A percentile compares a stretch with the other conserved stretches of the same genome.
Conservation (phyloP, 805 yeast genomes). For the Myxozyma melibiosi region DNA sequence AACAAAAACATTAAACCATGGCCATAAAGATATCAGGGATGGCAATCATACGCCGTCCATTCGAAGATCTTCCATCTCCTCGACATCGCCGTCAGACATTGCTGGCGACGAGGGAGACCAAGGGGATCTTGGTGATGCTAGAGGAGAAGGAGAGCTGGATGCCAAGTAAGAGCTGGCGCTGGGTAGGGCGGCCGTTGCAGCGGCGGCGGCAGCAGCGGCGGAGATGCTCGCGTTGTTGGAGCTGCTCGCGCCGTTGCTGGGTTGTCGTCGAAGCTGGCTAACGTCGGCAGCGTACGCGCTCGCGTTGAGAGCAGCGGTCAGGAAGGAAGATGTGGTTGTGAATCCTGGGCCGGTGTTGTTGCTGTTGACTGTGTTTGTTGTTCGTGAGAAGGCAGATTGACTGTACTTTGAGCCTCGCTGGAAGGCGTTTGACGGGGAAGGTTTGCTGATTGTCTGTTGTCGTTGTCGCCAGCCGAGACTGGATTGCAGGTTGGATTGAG, state of each 20-base stretch:
- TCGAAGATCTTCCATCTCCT: slow-evolving; percentile 4
- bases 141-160: not conserved
- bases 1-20: not conserved
- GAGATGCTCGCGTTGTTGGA: not conserved
- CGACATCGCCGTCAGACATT: slow-evolving; percentile 2
- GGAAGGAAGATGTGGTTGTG: slow-evolving; percentile 7
- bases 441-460: not conserved
- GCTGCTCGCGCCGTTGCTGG: not conserved
- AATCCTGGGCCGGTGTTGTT: not conserved
- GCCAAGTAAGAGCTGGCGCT: too few relatives aligned
- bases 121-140: slow-evolving; percentile 5
- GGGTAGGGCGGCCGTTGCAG: too few relatives aligned
- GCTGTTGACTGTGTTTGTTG: not conserved
- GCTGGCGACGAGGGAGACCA: not conserved
- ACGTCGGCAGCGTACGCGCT: slow-evolving; percentile 9
- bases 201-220: not conserved
- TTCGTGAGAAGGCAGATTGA: not conserved
- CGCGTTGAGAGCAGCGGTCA: slow-evolving; percentile 3
- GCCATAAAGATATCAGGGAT: too few relatives aligned
- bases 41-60: slow-evolving; percentile 9
- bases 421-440: not conserved
- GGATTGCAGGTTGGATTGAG: not conserved
- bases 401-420: not conserved
- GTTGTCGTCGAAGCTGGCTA: not conserved
- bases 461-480: not conserved